A percentile compares a stretch with the other conserved stretches of the same genome.
These are phyloP conservation scores for Rutidosis leptorrhynchoides DNA, from an alignment of 129 eudicot genomes.

Conservation along the genomic window DNA sequence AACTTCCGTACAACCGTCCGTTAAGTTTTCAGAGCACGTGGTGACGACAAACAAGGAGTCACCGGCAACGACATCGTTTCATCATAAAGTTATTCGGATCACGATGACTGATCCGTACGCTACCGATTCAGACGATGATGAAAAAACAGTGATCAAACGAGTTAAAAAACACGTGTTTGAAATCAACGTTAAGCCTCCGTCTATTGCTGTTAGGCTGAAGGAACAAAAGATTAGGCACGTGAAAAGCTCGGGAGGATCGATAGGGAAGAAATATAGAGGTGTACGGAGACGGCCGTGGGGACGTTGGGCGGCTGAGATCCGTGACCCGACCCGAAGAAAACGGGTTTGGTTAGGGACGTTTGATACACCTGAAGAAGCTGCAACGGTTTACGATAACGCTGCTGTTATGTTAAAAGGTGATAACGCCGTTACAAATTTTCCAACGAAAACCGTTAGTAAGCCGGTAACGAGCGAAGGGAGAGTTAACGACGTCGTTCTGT, in stretches of 20 bases:
- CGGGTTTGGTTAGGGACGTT: constrained; percentile 72
- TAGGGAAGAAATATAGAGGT: constrained; percentile 47
- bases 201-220: background rate
- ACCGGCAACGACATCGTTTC: constrained; percentile 2
- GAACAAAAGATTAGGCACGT: background rate
- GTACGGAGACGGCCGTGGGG: constrained; percentile 77
- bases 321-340: constrained; percentile 51
- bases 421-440: constrained; percentile 67
- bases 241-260: constrained; percentile 8
- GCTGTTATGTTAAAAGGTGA: constrained; percentile 51
- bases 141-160: constrained; percentile 4
- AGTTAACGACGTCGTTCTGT: constrained; percentile 31
- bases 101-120: constrained; percentile 62
- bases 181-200: constrained; percentile 26
- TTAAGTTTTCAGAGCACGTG: constrained; percentile 47
- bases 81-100: constrained; percentile 36
- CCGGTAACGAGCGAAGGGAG: background rate
- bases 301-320: constrained; percentile 79
- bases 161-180: constrained; percentile 40
- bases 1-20: constrained; percentile 27
- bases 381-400: constrained; percentile 61
- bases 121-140: constrained; percentile 42
- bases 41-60: constrained; percentile 33
- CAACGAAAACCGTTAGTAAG: constrained; percentile 31
- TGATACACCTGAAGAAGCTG: constrained; percentile 76